Base-by-base conservation (phyloP, 352 stramenopile genomes). In the Thraustotheca clavata region DNA sequence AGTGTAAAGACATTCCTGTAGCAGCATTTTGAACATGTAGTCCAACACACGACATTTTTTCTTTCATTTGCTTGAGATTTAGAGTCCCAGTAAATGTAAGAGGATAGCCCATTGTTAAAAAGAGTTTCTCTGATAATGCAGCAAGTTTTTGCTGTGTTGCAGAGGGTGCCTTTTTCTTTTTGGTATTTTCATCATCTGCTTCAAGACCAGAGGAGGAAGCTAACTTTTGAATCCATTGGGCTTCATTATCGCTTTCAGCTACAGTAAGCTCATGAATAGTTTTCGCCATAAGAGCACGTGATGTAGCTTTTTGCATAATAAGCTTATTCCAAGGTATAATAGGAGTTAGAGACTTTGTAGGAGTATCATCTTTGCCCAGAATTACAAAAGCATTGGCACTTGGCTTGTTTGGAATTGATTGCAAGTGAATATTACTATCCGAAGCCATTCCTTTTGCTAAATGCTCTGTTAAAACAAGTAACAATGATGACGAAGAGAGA, bases 131-230 rank as follows among this genome's bases (percentile, higher is more conserved):
- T 12, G 70, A 86, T 32, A 93, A 67, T 16, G 83, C 75, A 31
- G 80, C 72, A 55, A 93, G 69, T 32, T 80, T 80, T 67, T 91
- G 83, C 60, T 93, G 76, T 39, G 88, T 73, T 4, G 81, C 76
- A 46, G 61, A 80, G 62, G 76, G 60, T 7, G 49, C 61, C 11
- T 70, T 71, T 35, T 76, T 78, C 20, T 55, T 60, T 22, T 71
- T 72, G 40, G 80, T 88, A 29, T 36, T 8, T 8, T 27, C 57
- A 4, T 65, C 57, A 20, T 26, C 18, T 27, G 6, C 27, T 22
- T 61, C 52, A 4, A 65, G 57, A 0, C 57, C 57, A 20, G 57
- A 65, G 7, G 57, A 68, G 76, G 80, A 29, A 62, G 60, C 39
- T 62, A 69, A 24, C 47, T 62, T 20, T 18, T 60, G 24, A 41